Evolutionary conservation across 345 rosid genomes (phyloP).

Genomic region (Anacardium occidentale): DNA sequence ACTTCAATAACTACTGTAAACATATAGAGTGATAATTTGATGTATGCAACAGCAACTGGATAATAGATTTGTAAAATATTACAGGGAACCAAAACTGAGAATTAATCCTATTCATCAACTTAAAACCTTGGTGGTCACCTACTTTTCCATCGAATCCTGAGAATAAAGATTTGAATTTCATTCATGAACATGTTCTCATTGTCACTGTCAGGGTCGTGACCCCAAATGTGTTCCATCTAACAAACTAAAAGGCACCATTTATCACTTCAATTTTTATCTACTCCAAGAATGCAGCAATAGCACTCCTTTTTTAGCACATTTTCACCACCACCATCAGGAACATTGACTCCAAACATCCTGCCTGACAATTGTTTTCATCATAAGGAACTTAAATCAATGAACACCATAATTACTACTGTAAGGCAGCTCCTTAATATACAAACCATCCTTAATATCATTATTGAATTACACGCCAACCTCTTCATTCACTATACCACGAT

Average conservation of each 20-base stretch:
- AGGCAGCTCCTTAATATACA: background rate
- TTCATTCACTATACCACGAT: background rate
- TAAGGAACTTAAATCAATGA: background rate
- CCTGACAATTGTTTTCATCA: background rate
- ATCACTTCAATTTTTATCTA: background rate
- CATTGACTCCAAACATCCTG: too few species aligned
- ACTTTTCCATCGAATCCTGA: background rate
- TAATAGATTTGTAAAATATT: background rate
- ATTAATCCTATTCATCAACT: constrained; percentile 3
- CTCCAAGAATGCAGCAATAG: background rate
- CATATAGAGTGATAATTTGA: background rate
- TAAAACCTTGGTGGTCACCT: background rate
- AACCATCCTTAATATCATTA: background rate
- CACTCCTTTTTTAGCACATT: background rate
- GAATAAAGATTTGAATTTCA: background rate
- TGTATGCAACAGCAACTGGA: background rate
- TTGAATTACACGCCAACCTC: background rate
- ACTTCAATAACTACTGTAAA: background rate
- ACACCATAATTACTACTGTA: background rate
- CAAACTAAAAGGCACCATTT: too few species aligned
- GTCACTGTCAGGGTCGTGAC: background rate
- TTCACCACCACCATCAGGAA: background rate
- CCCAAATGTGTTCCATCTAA: too few species aligned
- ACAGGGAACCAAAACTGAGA: background rate
- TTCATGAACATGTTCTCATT: background rate